These are phyloP conservation scores for Paecilomyces dactylethromorphus DNA, from an alignment of 2,329 filamentous ascomycete species.

Conservation along the genomic window DNA sequence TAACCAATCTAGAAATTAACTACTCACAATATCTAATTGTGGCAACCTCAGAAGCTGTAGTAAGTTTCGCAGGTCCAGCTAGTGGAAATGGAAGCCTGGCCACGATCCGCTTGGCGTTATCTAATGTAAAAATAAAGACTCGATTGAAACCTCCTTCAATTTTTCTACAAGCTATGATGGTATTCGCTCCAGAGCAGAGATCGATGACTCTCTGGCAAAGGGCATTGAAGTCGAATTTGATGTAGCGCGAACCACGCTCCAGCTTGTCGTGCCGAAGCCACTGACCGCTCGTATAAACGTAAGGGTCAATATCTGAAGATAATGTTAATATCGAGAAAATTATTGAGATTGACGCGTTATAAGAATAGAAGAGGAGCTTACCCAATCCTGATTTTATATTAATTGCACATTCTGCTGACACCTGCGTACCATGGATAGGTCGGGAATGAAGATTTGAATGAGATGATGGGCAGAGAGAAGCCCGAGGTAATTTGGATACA, in stretches of 20 bases:
- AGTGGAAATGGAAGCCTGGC: conserved; percentile 36
- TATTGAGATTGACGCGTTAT: too few relatives aligned
- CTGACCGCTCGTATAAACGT: conserved; percentile 27
- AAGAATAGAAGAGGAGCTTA: too few relatives aligned
- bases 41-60: conserved; percentile 40
- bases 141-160: conserved; percentile 40
- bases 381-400: too few relatives aligned
- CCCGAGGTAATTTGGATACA: too few relatives aligned
- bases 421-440: too few relatives aligned
- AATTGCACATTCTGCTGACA: too few relatives aligned
- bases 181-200: conserved; percentile 27
- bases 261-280: conserved; percentile 33
- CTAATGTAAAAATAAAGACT: conserved; percentile 36
- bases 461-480: too few relatives aligned
- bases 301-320: conserved; percentile 12
- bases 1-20: conserved; percentile 4
- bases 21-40: conserved; percentile 37
- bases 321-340: too few relatives aligned
- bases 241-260: conserved; percentile 27
- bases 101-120: conserved; percentile 32
- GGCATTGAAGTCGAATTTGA: conserved; percentile 35
- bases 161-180: conserved; percentile 32
- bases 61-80: conserved; percentile 30
- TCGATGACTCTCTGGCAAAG: conserved; percentile 31
- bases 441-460: too few relatives aligned